Conservation (phyloP, 371 early-diverging fungal species). For the Lichtheimia ornata region DNA sequence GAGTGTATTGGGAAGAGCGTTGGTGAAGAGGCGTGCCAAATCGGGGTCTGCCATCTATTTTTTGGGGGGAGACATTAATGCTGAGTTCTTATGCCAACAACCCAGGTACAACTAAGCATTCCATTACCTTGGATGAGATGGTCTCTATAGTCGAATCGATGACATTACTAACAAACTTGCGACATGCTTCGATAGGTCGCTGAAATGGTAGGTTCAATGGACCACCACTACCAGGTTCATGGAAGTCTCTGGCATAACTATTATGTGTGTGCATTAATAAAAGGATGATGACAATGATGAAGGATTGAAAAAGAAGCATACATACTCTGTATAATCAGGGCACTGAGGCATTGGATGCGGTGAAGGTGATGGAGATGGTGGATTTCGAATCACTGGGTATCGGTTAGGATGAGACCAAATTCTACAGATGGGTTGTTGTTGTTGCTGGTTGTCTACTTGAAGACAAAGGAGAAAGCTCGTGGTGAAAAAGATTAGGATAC, state of each 20-base stretch:
- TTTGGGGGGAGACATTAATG: neutral
- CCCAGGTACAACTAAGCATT: too few relatives aligned
- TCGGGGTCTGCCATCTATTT: conserved; percentile 42
- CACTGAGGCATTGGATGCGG: neutral
- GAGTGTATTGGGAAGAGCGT: conserved; percentile 59
- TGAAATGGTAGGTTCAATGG: conserved; percentile 42
- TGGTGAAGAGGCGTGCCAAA: conserved; percentile 56
- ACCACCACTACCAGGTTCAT: conserved; percentile 45
- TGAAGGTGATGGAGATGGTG: neutral
- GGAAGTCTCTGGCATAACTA: conserved; percentile 20
- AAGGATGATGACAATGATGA: neutral
- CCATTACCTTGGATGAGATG: conserved; percentile 37
- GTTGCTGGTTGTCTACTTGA: conserved; percentile 1
- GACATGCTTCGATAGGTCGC: conserved; percentile 41
- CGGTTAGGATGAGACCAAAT: neutral
- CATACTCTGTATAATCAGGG: conserved; percentile 10
- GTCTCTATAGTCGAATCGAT: conserved; percentile 40
- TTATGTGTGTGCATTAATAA: neutral
- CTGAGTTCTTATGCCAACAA: neutral
- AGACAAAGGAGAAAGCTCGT: conserved; percentile 9
- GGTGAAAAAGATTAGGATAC: neutral
- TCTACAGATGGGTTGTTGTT: neutral
- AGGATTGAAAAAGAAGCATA: neutral
- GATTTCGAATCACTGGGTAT: neutral
- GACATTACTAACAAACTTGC: conserved; percentile 40